Percentiles rank a stretch among this genome's conserved stretches.
phyloP scores from a whole-genome alignment of 768 basidiomycete species.

The Cystofilobasidium ferigula region DNA sequence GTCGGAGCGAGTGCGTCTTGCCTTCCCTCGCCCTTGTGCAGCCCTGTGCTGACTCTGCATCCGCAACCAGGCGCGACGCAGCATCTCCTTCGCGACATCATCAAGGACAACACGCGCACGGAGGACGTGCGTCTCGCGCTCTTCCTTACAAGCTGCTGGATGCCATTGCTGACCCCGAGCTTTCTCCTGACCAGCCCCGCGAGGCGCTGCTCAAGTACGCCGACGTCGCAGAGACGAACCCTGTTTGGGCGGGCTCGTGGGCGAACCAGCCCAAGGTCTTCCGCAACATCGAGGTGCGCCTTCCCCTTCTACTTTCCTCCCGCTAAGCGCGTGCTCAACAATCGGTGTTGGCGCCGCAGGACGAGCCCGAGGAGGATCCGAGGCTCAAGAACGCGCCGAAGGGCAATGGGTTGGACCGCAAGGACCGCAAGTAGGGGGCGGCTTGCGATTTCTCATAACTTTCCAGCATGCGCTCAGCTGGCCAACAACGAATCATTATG shows the following conservation, averaged over 20 bases:
- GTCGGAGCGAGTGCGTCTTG: slow-evolving; percentile 68
- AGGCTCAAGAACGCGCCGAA: neutral
- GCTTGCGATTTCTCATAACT: no score
- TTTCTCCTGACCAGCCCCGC: slow-evolving; percentile 56
- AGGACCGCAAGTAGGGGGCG: neutral
- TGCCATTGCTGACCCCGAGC: slow-evolving; percentile 13
- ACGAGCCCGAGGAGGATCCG: slow-evolving; percentile 7
- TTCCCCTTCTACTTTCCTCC: no score
- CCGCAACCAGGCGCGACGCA: slow-evolving; percentile 55
- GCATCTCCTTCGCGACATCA: slow-evolving; percentile 88
- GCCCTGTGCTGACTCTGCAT: neutral
- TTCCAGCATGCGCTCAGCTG: no score
- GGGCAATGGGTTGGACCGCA: neutral
- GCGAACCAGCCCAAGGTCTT: slow-evolving; percentile 25
- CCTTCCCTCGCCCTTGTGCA: neutral
- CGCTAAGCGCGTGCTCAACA: no score
- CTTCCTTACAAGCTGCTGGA: neutral
- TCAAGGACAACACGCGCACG: slow-evolving; percentile 78
- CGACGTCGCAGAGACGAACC: slow-evolving; percentile 59
- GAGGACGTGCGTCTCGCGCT: slow-evolving; percentile 69
- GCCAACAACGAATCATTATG: no score
- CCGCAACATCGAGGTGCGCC: slow-evolving; percentile 26
- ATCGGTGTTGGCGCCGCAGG: no score
- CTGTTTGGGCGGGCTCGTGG: slow-evolving; percentile 33
- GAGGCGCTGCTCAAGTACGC: slow-evolving; percentile 95